Evolutionary conservation across 2,329 filamentous ascomycete species (phyloP).

Genomic region (Xylaria sp.): DNA sequence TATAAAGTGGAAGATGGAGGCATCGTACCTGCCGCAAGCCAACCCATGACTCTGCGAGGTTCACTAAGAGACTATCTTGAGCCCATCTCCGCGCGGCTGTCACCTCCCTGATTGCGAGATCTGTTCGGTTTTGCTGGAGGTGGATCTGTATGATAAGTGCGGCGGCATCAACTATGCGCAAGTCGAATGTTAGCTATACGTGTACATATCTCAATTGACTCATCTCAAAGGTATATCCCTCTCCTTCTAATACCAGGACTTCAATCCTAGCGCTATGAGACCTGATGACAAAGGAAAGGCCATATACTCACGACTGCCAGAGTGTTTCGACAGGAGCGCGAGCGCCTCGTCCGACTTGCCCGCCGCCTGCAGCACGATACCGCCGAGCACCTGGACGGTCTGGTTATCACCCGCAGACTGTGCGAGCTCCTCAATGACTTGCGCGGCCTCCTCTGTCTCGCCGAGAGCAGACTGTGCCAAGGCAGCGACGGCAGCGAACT

Average conservation of each 20-base stretch:
- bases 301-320: slow-evolving; percentile 75
- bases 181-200: not conserved
- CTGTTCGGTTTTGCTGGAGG: slow-evolving; percentile 86
- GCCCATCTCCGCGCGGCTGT: slow-evolving; percentile 87
- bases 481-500: slow-evolving; percentile 76
- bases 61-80: slow-evolving; percentile 91
- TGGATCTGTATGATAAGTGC: slow-evolving; percentile 91
- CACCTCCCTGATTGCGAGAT: slow-evolving; percentile 90
- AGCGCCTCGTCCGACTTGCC: slow-evolving; percentile 88
- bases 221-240: not conserved
- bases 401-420: slow-evolving; percentile 72
- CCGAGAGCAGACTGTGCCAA: slow-evolving; percentile 72
- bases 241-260: not conserved
- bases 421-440: slow-evolving; percentile 69
- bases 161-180: slow-evolving; percentile 68
- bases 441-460: slow-evolving; percentile 65
- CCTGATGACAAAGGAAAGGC: not conserved
- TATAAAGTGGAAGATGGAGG: not conserved
- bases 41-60: slow-evolving; percentile 95
- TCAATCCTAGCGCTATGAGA: not conserved
- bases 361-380: slow-evolving; percentile 79
- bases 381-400: slow-evolving; percentile 80
- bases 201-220: not conserved
- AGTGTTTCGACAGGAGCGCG: slow-evolving; percentile 78
- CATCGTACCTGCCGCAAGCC: slow-evolving; percentile 77